Evolutionary conservation across 2,329 filamentous ascomycete genomes (phyloP), one percentile per base, ranked within the genome.

Genomic region (Neofusicoccum sp.): DNA sequence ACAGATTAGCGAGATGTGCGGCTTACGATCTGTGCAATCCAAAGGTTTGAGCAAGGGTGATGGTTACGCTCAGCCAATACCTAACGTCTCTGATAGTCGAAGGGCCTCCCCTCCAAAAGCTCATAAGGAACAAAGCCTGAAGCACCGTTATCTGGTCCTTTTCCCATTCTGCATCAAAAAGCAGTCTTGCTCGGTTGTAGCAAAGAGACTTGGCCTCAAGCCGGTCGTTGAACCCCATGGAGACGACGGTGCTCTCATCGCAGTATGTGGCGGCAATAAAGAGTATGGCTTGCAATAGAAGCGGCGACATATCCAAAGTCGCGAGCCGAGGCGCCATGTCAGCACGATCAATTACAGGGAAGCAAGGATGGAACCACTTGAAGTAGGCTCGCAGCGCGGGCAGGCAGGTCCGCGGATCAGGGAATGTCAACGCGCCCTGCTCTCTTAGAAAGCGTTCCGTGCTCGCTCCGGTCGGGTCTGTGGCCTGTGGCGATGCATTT

Each of bases 191-290:
- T 1, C 79, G 70, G 2, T 77, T 79, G 61, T 84, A 84, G 6
- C 84, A 77, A 0, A 78, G 63, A 8, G 75, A 78, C 64, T 83
- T 82, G 11, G 81, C 81, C 62, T 79, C 75, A 41, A 80, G 79
- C 0, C 82, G 77, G 58, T 80, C 76, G 16, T 71, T 69, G 62
- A 82, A 81, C 0, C 80, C 81, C 40, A 82, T 77, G 16, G 70
- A 71, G 0, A 70, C 64, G 24, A 84, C 73, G 0, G 74, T 76
- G 2, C 69, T 70, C 33, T 82, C 78, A 14, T 80, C 77, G 63
- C 82, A 84, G 44, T 84, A 77, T 3, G 79, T 84, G 3, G 80
- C 78, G 0, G 81, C 82, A 47, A 84, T 79, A 60, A 84, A 82
- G 1, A 84, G 75, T 72, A 85, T 81, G 0, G 80, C 77, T 64